phyloP scores from a whole-genome alignment of 2,329 filamentous ascomycete species.

The Penicillium sp. region DNA sequence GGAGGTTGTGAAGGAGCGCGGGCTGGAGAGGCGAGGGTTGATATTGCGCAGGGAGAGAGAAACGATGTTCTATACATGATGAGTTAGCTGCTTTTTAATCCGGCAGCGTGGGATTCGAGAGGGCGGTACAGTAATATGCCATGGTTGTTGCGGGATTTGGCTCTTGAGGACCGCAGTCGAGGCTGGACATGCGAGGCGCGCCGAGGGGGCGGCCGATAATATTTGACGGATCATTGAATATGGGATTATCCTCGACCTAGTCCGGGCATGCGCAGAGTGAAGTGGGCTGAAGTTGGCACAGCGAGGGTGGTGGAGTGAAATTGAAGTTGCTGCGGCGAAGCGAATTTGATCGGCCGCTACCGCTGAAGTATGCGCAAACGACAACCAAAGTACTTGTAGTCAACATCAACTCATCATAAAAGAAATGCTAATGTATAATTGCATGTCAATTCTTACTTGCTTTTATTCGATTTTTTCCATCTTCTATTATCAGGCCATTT shows the following conservation, averaged over 20 bases:
- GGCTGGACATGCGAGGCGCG: conserved; percentile 6
- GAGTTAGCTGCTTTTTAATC: background rate
- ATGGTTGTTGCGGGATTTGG: conserved; percentile 12
- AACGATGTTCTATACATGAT: background rate
- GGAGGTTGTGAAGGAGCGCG: conserved; percentile 12
- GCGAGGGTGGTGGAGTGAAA: too few species aligned
- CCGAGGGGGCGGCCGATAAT: conserved; percentile 13
- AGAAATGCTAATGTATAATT: background rate
- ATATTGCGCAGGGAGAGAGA: background rate
- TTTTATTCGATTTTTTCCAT: background rate
- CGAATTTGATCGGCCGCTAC: too few species aligned
- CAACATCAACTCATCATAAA: background rate
- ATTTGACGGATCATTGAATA: conserved; percentile 14
- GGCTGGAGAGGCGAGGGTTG: conserved; percentile 14
- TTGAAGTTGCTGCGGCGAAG: too few species aligned
- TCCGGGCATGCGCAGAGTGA: too few species aligned
- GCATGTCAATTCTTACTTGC: background rate
- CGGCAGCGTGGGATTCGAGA: background rate
- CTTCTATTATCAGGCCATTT: too few species aligned
- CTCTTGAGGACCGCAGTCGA: conserved; percentile 9
- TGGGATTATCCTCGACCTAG: too few species aligned
- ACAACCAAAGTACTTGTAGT: too few species aligned
- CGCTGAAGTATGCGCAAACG: too few species aligned
- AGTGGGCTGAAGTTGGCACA: too few species aligned
- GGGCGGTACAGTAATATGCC: conserved; percentile 14